Percentiles rank a stretch among this genome's conserved stretches.
Conservation (phyloP, 805 yeast genomes). For the Ogataea sp. region DNA sequence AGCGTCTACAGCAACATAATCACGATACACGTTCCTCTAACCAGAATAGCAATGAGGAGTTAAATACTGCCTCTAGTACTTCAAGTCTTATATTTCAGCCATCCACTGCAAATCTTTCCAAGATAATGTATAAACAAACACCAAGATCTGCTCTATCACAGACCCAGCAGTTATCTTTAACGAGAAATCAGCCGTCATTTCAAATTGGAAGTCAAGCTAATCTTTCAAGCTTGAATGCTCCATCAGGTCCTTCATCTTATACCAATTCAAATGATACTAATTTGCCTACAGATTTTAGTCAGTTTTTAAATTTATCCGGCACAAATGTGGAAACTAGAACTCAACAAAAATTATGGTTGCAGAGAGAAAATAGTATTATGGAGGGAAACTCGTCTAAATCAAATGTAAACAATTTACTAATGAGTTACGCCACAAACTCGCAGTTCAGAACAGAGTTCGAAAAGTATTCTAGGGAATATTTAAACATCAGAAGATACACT, state of each 20-base stretch:
- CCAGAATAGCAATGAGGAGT: neutral
- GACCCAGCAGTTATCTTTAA: no score
- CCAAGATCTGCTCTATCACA: no score
- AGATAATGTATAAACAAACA: constrained; percentile 1
- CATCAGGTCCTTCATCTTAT: constrained; percentile 8
- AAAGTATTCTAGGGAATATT: constrained; percentile 64
- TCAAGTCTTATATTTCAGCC: constrained; percentile 11
- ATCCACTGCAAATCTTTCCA: constrained; percentile 8
- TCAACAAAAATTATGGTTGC: constrained; percentile 79
- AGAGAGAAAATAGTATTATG: constrained; percentile 63
- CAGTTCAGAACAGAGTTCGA: constrained; percentile 72
- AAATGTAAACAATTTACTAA: constrained; percentile 14
- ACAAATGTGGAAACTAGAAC: constrained; percentile 57
- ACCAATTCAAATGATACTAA: neutral
- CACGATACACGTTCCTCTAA: neutral
- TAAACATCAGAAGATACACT: constrained; percentile 56
- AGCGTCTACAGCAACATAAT: no score
- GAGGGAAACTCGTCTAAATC: constrained; percentile 33
- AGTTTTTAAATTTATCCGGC: constrained; percentile 27
- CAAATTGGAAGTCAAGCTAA: constrained; percentile 2
- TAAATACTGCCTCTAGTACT: constrained; percentile 1
- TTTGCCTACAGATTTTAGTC: constrained; percentile 27
- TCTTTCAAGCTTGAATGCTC: neutral
- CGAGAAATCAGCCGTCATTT: neutral
- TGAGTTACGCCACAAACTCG: constrained; percentile 37